Evolutionary conservation across 805 yeast species (phyloP).

Genomic region (Starmera dryadoides): DNA sequence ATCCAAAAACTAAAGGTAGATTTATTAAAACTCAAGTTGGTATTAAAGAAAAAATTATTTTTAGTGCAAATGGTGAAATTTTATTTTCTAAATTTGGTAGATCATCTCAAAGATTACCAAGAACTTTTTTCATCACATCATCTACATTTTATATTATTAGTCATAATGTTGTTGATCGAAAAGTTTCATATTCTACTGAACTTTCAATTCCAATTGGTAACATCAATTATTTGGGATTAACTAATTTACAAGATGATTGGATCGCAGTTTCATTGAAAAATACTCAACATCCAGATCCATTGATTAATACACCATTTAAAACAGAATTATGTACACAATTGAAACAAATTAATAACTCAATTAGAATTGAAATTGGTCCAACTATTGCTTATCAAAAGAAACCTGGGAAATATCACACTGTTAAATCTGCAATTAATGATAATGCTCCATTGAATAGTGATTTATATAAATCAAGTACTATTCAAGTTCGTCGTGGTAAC

Average conservation of each 20-base stretch:
- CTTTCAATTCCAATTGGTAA: conserved; percentile 49
- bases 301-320: conserved; percentile 76
- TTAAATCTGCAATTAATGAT: conserved; percentile 59
- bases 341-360: conserved; percentile 49
- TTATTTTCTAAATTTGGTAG: conserved; percentile 86
- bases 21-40: conserved; percentile 66
- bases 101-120: conserved; percentile 71
- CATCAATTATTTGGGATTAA: conserved; percentile 58
- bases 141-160: conserved; percentile 61
- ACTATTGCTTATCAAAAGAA: conserved; percentile 82
- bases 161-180: conserved; percentile 60
- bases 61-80: conserved; percentile 77
- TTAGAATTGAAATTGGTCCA: conserved; percentile 61
- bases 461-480: conserved; percentile 80
- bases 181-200: conserved; percentile 55
- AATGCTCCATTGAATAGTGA: conserved; percentile 66
- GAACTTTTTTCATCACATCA: conserved; percentile 65
- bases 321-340: conserved; percentile 81
- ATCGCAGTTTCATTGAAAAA: conserved; percentile 43
- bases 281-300: conserved; percentile 59
- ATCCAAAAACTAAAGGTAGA: conserved; percentile 66
- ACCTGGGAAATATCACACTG: conserved; percentile 69
- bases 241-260: conserved; percentile 89
- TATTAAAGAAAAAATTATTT: conserved; percentile 60
- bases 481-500: conserved; percentile 71